Evolutionary conservation across 148 eudicot genomes (phyloP).

Genomic region (Rhododendron mucronatum): DNA sequence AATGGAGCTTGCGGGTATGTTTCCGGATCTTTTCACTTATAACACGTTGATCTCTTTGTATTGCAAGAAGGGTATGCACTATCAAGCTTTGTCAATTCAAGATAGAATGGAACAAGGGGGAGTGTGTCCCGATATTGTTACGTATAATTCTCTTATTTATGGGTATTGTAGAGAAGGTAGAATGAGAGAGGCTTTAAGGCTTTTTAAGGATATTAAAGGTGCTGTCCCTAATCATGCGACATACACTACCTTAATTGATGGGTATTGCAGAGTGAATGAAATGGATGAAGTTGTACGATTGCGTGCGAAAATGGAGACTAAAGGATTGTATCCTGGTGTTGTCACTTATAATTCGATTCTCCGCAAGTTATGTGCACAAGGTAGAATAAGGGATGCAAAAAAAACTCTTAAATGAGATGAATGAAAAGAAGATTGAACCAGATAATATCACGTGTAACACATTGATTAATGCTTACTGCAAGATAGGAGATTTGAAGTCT

Average conservation of each 20-base stretch:
- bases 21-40: conserved; percentile 73
- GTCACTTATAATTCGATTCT: conserved; percentile 78
- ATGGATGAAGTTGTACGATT: conserved; percentile 57
- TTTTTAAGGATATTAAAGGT: conserved; percentile 64
- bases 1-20: conserved; percentile 57
- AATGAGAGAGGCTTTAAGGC: conserved; percentile 83
- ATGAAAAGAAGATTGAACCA: conserved; percentile 69
- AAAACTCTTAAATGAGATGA: conserved; percentile 70
- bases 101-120: conserved; percentile 72
- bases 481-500: conserved; percentile 76
- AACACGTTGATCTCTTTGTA: conserved; percentile 83
- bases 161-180: conserved; percentile 80
- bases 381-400: conserved; percentile 46
- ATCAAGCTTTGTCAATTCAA: conserved; percentile 74
- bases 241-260: conserved; percentile 82
- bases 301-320: conserved; percentile 52
- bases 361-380: conserved; percentile 62
- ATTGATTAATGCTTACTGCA: conserved; percentile 83
- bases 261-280: conserved; percentile 71
- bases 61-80: conserved; percentile 76
- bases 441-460: conserved; percentile 89
- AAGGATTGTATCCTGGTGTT: conserved; percentile 59
- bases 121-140: conserved; percentile 68
- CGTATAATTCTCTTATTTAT: conserved; percentile 68
- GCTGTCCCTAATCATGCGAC: conserved; percentile 69